Evolutionary conservation across 1,139 yeast species (phyloP), one percentile per base, ranked within the genome.

Genomic region (Lizanozyma gosingica): DNA sequence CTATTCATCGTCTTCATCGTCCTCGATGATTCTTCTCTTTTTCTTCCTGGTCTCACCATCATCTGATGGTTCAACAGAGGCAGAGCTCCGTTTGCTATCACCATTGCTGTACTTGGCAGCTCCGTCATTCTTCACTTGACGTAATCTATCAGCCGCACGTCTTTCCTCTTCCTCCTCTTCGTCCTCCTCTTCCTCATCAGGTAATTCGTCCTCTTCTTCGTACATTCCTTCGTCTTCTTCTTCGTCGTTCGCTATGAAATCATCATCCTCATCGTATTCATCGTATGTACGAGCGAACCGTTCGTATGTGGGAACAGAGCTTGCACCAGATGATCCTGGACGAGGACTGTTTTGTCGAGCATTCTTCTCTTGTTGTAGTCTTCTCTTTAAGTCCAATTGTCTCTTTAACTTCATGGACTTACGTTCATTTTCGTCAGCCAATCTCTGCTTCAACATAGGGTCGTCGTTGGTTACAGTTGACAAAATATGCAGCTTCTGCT

Each of bases 361-460:
- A 47, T 49, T 34, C 41, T 45, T 38, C 49, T 58, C 62, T 0
- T 71, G 70, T 8, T 65, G 49, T 14, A 47, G 49, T 22, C 53
- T 47, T 48, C 71, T 53, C 42, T 63, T 61, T 3, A 44, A 41
- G 14, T 51, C 48, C 11, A 22, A 11, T 22, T 22, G 29, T 66
- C 90, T 71, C 69, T 80, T 75, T 60, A 82, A 76, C 60, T 83
- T 76, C 55, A 76, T 64, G 45, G 80, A 71, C 62, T 85, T 78
- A 50, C 79, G 77, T 53, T 83, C 95, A 46, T 78, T 80, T 62
- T 79, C 85, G 57, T 87, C 96, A 32, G 90, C 80, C 51, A 79
- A 79, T 54, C 85, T 77, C 54, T 88, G 90, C 49, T 81, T 80
- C 59, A 82, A 69, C 57, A 87, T 86, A 2, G 98, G 98, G 65